Conservation (phyloP, 306 rosid genomes). For the Dalbergia cochinchinensis region DNA sequence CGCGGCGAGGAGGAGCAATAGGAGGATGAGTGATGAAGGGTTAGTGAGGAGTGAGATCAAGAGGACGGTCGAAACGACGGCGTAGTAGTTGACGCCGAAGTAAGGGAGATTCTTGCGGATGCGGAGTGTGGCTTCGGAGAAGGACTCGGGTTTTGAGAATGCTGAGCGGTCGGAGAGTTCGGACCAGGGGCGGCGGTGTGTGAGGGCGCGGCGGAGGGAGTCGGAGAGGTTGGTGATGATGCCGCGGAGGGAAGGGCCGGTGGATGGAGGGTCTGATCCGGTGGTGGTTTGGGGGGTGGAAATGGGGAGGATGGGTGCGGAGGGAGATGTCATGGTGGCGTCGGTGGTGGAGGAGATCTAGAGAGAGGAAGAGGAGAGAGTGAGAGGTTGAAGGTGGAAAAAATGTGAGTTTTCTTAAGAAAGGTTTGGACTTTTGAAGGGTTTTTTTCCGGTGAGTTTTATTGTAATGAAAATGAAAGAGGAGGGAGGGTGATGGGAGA, state of each 20-base stretch:
- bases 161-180: slow-evolving; percentile 77
- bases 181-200: slow-evolving; percentile 92
- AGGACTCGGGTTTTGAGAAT: slow-evolving; percentile 74
- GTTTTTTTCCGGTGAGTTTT: no score
- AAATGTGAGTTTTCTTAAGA: neutral
- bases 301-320: slow-evolving; percentile 68
- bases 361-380: slow-evolving; percentile 40
- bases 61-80: slow-evolving; percentile 56
- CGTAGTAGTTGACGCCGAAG: slow-evolving; percentile 84
- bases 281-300: slow-evolving; percentile 24
- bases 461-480: no score
- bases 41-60: slow-evolving; percentile 75
- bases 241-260: slow-evolving; percentile 68
- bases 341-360: neutral
- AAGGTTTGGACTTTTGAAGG: no score
- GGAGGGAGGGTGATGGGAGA: no score
- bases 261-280: slow-evolving; percentile 23
- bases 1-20: slow-evolving; percentile 67
- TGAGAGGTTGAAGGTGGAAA: neutral
- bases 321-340: slow-evolving; percentile 54
- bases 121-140: slow-evolving; percentile 84
- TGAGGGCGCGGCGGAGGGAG: slow-evolving; percentile 71
- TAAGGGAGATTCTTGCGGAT: slow-evolving; percentile 86
- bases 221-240: slow-evolving; percentile 63
- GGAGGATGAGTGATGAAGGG: slow-evolving; percentile 72